Evolutionary conservation across 768 basidiomycete genomes (phyloP), one percentile per base, ranked within the genome.

Genomic region (Mrakia blollopis): DNA sequence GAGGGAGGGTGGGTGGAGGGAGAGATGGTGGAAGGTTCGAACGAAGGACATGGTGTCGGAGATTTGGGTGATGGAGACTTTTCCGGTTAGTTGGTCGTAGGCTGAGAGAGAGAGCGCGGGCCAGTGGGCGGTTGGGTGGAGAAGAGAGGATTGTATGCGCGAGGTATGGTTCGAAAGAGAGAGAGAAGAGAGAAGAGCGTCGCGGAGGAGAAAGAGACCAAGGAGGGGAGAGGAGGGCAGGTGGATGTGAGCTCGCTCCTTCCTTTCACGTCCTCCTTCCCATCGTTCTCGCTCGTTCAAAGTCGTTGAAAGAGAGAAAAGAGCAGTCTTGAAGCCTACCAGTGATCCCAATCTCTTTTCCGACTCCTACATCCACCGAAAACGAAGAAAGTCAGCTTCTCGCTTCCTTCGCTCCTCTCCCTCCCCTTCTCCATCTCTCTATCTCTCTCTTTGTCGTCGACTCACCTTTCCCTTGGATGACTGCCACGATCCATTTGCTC

Each of bases 41-140:
- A 93, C 90, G 79, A 93, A 95, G 21, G 93, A 94, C 75, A 92
- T 89, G 76, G 91, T 91, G 81, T 97, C 94, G 50, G 90, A 89
- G 41, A 93, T 86, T 92, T 95, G 30, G 30, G 93, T 89, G 23
- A 95, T 41, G 62, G 73, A 41, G 37, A 74, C 65, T 16, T 39
- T 35, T 25, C 73, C 63, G 9, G 73, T 74, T 18, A 52, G n/a
- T 39, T 74, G 73, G 41, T 75, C 74, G 41, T 69, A 75, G 16
- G 67, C 74, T 75, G 37, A 41, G 37, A 14, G n/a, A 14, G 30
- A 21, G 28, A 23, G 52, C 18, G 9, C 13, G 21, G 44, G 44
- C 14, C 6, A 11, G 39, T 41, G 39, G 39, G 39, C 11, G 39
- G 39, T 5, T 41, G 39, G 39, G 39, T 41, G 39, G 39, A 11